Base-by-base conservation (phyloP, 129 eudicot genomes). In the Flaveria bidentis region DNA sequence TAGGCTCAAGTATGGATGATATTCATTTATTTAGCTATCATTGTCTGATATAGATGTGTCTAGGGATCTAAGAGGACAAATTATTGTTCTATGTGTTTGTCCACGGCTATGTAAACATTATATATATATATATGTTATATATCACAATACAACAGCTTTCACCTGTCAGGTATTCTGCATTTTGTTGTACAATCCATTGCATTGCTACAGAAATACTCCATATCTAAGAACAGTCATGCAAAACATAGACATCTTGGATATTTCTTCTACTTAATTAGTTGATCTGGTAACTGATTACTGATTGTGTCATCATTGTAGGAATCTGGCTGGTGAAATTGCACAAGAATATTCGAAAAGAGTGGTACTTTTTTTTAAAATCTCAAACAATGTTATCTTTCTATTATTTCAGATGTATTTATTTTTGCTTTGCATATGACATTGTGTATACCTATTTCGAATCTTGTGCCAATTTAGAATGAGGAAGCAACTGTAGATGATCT, bases 321-420 rank as follows among this genome's bases (percentile, higher is more conserved):
- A 90, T 79, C 83, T 93, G 91, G 98, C 96, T 36, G 95, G 96
- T 45, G 98, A 90, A 84, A 90, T 90, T 81, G 85, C 90, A 46
- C 90, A 88, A 52, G 96, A 93, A 72, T 90, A 86, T 85, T 76
- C 82, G 0, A 93, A 88, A 83, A 86, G 98, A 46, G 88, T 83
- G 96, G 98, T 93, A 68, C 80, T 16, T 0, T 69, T 64, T 15
- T 74, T 26, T 79, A 0, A 23, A 41, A 18, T 46, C 41, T 36
- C 7, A 36, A 36, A 36, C 77, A 17, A 39, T 8, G 9, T 14
- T 25, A 61, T 28, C 17, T 61, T 13, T 61, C 5, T 28, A 26
- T 6, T 26, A 61, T 61, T 25, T 5, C 33, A 9, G 65, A 13
- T 25, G 62, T 67, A 53, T n/a, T n/a, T 77, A 41, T 56, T 51